These are phyloP conservation scores for Rhodotorula glutinis DNA, from an alignment of 1,284 basidiomycete genomes.

Conservation along the genomic window DNA sequence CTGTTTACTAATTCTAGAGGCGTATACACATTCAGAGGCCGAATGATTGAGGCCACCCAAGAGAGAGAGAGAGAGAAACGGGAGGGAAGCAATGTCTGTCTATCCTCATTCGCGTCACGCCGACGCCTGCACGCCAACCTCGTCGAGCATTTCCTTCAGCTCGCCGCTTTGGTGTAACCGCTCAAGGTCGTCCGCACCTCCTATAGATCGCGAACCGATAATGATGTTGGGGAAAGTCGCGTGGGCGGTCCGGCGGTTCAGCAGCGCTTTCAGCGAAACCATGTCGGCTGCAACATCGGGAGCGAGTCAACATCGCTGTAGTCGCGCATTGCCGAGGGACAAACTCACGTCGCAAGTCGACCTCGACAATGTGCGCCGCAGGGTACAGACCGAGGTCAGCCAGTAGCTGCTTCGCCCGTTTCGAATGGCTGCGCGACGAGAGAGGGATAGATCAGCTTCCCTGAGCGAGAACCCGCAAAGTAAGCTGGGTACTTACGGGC, in stretches of 20 bases:
- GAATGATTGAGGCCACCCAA: no score
- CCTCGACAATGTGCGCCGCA: constrained; percentile 60
- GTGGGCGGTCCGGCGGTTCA: constrained; percentile 63
- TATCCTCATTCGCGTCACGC: not conserved
- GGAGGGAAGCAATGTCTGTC: no score
- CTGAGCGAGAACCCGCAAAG: no score
- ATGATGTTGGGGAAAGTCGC: constrained; percentile 73
- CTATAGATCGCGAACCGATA: constrained; percentile 63
- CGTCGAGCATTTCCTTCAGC: constrained; percentile 47
- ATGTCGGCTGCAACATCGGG: constrained; percentile 56
- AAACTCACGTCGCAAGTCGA: constrained; percentile 63
- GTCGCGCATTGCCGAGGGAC: no score
- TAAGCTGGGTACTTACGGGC: no score
- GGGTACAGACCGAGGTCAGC: constrained; percentile 9
- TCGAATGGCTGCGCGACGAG: constrained; percentile 61
- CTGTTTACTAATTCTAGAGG: not conserved
- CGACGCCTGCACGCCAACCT: constrained; percentile 9
- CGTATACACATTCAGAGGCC: not conserved
- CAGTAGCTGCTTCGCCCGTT: constrained; percentile 51
- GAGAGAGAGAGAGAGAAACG: not conserved
- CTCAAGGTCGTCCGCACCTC: constrained; percentile 66
- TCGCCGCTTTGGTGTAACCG: constrained; percentile 55
- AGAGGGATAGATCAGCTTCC: not conserved
- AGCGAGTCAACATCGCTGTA: not conserved
- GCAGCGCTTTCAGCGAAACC: constrained; percentile 61